Conservation (phyloP, 2,329 filamentous ascomycete genomes). For the Chlorencoelia australis region DNA sequence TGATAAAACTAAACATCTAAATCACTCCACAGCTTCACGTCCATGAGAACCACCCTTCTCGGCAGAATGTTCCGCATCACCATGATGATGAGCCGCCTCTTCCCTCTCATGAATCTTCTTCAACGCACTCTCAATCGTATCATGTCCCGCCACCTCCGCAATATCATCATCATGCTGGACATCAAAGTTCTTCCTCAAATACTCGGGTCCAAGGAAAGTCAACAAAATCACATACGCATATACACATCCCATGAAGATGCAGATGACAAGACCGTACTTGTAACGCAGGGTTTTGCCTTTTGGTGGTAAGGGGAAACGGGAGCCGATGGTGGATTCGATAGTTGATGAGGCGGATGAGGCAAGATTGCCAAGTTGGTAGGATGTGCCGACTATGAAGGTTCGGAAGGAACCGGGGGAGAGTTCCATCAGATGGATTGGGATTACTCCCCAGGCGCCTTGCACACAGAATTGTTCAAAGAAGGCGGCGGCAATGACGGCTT, state of each 20-base stretch:
- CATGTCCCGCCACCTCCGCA: constrained; percentile 3
- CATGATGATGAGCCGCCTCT: constrained; percentile 8
- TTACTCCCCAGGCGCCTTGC: constrained; percentile 67
- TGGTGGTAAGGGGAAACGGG: constrained; percentile 61
- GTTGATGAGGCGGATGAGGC: constrained; percentile 63
- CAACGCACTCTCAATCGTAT: constrained; percentile 15
- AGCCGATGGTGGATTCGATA: constrained; percentile 67
- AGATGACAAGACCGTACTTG: constrained; percentile 75
- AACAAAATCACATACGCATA: constrained; percentile 6
- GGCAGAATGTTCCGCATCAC: no score
- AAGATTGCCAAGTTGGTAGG: constrained; percentile 69
- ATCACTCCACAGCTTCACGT: no score
- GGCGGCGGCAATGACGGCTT: constrained; percentile 63
- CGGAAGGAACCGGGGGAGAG: constrained; percentile 60
- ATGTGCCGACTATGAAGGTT: constrained; percentile 59
- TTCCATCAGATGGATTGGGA: constrained; percentile 66
- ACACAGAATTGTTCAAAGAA: constrained; percentile 80
- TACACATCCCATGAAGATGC: constrained; percentile 68
- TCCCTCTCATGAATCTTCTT: constrained; percentile 12
- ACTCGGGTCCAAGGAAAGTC: constrained; percentile 6
- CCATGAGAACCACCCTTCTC: no score
- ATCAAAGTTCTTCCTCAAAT: constrained; percentile 4
- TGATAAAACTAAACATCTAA: no score
- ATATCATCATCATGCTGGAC: constrained; percentile 8
- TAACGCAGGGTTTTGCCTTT: constrained; percentile 44